Percentiles rank a stretch among this genome's conserved stretches.
Conservation (phyloP, 306 rosid species). For the Cucurbita pepo region DNA sequence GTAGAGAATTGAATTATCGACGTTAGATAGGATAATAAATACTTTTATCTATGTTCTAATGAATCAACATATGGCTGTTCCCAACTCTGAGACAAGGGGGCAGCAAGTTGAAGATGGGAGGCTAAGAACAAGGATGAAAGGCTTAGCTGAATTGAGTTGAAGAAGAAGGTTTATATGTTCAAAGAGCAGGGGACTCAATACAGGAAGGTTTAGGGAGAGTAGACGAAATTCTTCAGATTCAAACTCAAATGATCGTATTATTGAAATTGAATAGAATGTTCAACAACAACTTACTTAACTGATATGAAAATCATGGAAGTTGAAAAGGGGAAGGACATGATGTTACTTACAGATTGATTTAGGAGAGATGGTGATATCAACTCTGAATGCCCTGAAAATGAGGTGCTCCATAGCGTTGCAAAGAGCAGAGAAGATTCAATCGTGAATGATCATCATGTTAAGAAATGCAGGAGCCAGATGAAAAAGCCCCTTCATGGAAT, state of each 20-base stretch:
- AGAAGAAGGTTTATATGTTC: constrained; percentile 44
- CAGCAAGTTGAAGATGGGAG: constrained; percentile 68
- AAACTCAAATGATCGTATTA: constrained; percentile 10
- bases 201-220: constrained; percentile 24
- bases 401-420: background rate
- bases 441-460: background rate
- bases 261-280: constrained; percentile 13
- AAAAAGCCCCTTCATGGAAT: no score
- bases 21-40: no score
- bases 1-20: no score
- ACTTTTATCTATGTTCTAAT: no score
- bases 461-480: no score
- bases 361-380: no score
- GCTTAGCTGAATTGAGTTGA: constrained; percentile 78
- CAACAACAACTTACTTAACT: background rate
- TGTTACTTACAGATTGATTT: no score
- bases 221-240: constrained; percentile 46
- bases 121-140: constrained; percentile 50
- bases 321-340: no score
- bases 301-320: no score
- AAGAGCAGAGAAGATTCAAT: background rate
- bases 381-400: background rate
- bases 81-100: constrained; percentile 46
- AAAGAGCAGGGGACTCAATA: constrained; percentile 40
- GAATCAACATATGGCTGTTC: constrained; percentile 19